Evolutionary conservation across 345 rosid species (phyloP).

Genomic region (Lumnitzera racemosa): DNA sequence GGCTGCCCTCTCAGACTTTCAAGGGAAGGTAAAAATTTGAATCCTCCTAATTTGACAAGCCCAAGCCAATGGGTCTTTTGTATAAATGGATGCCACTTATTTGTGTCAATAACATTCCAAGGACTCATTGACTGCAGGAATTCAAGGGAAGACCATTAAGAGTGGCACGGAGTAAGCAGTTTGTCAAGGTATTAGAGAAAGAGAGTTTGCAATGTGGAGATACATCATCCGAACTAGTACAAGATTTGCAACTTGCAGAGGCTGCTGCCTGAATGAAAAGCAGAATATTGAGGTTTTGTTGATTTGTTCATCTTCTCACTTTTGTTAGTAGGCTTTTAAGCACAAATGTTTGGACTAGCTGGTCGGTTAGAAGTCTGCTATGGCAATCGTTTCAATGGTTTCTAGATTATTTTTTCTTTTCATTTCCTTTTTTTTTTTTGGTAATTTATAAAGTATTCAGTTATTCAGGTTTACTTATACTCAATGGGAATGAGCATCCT

Average conservation of each 20-base stretch:
- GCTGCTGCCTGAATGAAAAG: conserved; percentile 19
- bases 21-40: conserved; percentile 52
- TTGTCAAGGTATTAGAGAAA: conserved; percentile 43
- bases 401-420: conserved; percentile 1
- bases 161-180: conserved; percentile 65
- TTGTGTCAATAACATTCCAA: neutral
- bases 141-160: conserved; percentile 67
- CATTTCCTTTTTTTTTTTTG: too few relatives aligned
- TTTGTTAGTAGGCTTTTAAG: conserved; percentile 13
- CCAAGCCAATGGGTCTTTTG: too few relatives aligned
- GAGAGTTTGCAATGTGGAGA: conserved; percentile 35
- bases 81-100: neutral
- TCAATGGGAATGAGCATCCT: too few relatives aligned
- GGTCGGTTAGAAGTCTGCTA: neutral
- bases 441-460: too few relatives aligned
- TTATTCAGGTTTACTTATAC: too few relatives aligned
- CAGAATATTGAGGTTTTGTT: conserved; percentile 9
- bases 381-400: neutral
- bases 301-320: conserved; percentile 1
- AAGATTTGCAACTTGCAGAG: conserved; percentile 21
- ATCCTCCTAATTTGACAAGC: neutral
- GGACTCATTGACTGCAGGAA: conserved; percentile 25
- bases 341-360: neutral
- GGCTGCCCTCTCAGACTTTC: conserved; percentile 42
- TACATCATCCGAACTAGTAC: conserved; percentile 24